A percentile compares a stretch with the other conserved stretches of the same genome.
Evolutionary conservation across 805 yeast species (phyloP).

Genomic region (Hagleromyces aurorensis): DNA sequence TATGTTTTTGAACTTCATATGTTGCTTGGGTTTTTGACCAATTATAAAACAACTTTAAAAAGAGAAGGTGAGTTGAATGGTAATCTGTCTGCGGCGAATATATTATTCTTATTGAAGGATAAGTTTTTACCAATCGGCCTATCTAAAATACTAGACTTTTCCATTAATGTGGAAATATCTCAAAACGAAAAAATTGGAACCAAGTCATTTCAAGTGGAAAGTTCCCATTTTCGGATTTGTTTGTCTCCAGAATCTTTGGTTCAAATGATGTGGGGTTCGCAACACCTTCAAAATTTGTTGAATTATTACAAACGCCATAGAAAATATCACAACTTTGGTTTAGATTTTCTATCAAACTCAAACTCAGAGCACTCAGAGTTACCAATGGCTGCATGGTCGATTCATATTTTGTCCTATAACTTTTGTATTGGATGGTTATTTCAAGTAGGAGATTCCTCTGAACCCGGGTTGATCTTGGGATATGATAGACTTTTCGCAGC

Average conservation of each 20-base stretch:
- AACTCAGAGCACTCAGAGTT: conserved; percentile 7
- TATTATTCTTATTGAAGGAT: conserved; percentile 27
- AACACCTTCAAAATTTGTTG: conserved; percentile 11
- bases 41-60: conserved; percentile 5
- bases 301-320: conserved; percentile 17
- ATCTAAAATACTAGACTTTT: conserved; percentile 41
- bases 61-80: conserved; percentile 14
- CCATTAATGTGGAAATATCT: conserved; percentile 36
- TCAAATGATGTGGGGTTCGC: conserved; percentile 31
- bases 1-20: conserved; percentile 25
- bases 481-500: conserved; percentile 66
- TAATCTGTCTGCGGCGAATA: conserved; percentile 23
- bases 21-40: conserved; percentile 14
- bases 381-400: conserved; percentile 35
- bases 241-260: conserved; percentile 45
- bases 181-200: conserved; percentile 22
- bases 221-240: conserved; percentile 51
- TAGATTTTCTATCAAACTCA: conserved; percentile 1
- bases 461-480: conserved; percentile 74
- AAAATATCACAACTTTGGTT: conserved; percentile 3
- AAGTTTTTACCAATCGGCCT: conserved; percentile 31
- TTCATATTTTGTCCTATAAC: conserved; percentile 54
- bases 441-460: conserved; percentile 33
- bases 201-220: conserved; percentile 48
- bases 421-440: conserved; percentile 77